These are phyloP conservation scores for Orbilia brochopaga DNA, from an alignment of 2,329 filamentous ascomycete species.

Conservation along the genomic window DNA sequence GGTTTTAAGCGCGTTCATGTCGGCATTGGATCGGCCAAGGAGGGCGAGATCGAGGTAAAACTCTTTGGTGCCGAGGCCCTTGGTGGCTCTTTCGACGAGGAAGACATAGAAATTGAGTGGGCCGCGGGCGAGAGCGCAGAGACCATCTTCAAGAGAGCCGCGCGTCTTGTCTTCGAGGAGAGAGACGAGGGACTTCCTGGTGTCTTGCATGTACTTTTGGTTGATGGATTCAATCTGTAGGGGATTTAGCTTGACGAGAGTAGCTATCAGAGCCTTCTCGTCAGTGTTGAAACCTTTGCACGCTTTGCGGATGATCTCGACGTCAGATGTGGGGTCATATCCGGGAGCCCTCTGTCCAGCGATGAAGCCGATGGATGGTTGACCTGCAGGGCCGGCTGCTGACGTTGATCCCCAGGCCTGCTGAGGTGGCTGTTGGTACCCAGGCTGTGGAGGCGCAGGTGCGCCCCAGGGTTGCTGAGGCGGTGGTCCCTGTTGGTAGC, in stretches of 20 bases:
- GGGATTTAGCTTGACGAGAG: constrained; percentile 72
- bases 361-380: constrained; percentile 50
- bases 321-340: constrained; percentile 69
- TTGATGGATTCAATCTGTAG: constrained; percentile 76
- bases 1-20: constrained; percentile 82
- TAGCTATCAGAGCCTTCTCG: constrained; percentile 74
- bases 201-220: constrained; percentile 69
- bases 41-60: constrained; percentile 83
- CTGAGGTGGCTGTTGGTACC: constrained; percentile 56
- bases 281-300: constrained; percentile 96
- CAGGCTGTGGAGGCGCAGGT: constrained; percentile 56
- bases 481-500: constrained; percentile 48
- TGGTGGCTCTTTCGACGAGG: constrained; percentile 72
- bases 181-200: constrained; percentile 72
- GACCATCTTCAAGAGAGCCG: constrained; percentile 73
- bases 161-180: constrained; percentile 80
- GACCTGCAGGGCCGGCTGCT: constrained; percentile 56
- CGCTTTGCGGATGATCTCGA: constrained; percentile 74
- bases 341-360: constrained; percentile 52
- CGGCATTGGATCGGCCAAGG: constrained; percentile 81
- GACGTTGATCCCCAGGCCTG: constrained; percentile 55
- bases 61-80: constrained; percentile 85
- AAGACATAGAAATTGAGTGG: constrained; percentile 78
- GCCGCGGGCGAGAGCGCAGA: constrained; percentile 77
- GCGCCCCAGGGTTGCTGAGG: constrained; percentile 55